Evolutionary conservation across 192 early-diverging fungal genomes (phyloP), one percentile per base, ranked within the genome.

Genomic region (Coemansia sp.): DNA sequence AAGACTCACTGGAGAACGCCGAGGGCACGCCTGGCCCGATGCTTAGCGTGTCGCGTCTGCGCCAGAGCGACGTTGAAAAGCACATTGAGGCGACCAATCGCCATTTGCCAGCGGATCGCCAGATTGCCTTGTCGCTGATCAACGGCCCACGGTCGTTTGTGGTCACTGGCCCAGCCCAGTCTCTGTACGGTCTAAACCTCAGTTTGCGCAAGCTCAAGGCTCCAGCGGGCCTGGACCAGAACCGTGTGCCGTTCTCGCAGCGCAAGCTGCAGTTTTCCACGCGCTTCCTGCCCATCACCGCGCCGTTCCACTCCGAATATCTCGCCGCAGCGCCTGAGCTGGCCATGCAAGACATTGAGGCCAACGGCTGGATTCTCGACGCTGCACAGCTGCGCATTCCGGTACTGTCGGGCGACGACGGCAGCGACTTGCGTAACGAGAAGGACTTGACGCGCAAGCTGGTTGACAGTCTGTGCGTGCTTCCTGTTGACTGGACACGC

Each of bases 21-120:
- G 95, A 98, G 74, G 95, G 94, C 54, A 89, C 88, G 24, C 94
- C 93, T 5, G 91, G 91, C 7, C 92, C 92, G 48, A 98, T 98
- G 95, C 83, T 98, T 61, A 86, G 89, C 61, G 83, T 98, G 63
- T 88, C 86, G 66, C 88, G 88, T 37, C 82, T 97, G 54, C 91
- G 91, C 66, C 84, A 89, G 62, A 75, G 81, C 56, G 91, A 96
- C 60, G 91, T 96, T 31, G 75, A 88, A 69, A 85, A 89, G 73
- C 91, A 97, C 64, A 84, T 92, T 42, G 86, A 94, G 40, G 86
- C 88, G 14, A 93, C 94, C 75, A 95, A 95, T 83, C 83, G 83
- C 60, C 92, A 93, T 71, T 70, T 96, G 63, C 85, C 92, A 26
- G 83, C 82, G 31, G 92, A 95, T 54, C 89, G 89, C 66, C 85